Evolutionary conservation across 306 rosid genomes (phyloP), one percentile per base, ranked within the genome.

Genomic region (Begonia loranthoides): DNA sequence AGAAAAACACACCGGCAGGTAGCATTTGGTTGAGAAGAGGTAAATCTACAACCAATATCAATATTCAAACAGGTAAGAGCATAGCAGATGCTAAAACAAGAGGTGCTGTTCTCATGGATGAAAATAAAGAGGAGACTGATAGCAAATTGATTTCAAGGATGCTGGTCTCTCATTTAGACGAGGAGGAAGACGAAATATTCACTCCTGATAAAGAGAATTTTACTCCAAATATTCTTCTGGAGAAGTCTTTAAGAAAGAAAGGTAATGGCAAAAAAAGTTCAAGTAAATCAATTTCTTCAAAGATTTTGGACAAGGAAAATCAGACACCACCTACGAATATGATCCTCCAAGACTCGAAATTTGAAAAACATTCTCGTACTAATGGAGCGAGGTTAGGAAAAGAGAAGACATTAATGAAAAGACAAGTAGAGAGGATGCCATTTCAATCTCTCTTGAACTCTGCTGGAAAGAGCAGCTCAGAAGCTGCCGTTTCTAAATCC

Each of bases 181-280:
- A 58, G 58, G 71, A 66, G 57, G 83, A 69, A 59, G 79, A 65
- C 55, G 84, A 77, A 65, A 58, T 55, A 13, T 78, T 59, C 51
- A 70, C 85, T 51, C 81, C 74, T 22, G 80, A 71, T 63, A 90
- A 80, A 74, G 94, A 82, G 63, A 84, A 77, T 69, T 71, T 73
- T 21, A 75, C 82, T 55, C 77, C 83, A 68, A 64, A 75, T 43
- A 68, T 73, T 45, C 76, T 64, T 68, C 60, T 53, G 19, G 55
- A 52, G 66, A 68, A 19, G 59, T 69, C 70, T 28, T 56, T 76
- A 74, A 75, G 50, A 45, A 73, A 73, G 67, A 75, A 77, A 58
- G 76, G 68, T 60, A 61, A 51, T 49, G 40, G 71, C 24, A 71
- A 73, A 17, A 76, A 69, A 59, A 66, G 59, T 57, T 60, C 79